Base-by-base conservation (phyloP, 768 basidiomycete genomes). In the Psilocybe cyanescens region DNA sequence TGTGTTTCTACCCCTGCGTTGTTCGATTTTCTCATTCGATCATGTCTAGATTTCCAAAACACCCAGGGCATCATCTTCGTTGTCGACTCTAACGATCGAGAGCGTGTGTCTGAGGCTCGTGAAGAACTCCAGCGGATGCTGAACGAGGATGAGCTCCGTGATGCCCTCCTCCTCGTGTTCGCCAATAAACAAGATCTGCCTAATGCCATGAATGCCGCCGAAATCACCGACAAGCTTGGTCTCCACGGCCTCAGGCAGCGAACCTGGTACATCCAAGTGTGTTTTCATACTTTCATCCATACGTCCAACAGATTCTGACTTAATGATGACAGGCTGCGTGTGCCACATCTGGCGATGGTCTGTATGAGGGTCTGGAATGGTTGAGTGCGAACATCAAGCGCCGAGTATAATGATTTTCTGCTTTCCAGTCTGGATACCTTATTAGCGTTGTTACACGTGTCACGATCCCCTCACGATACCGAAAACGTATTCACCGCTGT, bases 181-280 rank as follows among this genome's bases (percentile, higher is more conserved):
- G 97, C 97, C 77, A 99, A 99, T 89, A 99, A 99, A 83, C 97
- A 99, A 81, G 97, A 99, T 88, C 81, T 99, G 73, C 97, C 97
- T 67, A 99, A 99, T 75, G 97, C 97, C 67, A 98, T 98, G 96
- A 97, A 95, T 74, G 97, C 97, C 45, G 92, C 96, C 65, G 97
- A 99, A 79, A 97, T 99, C 72, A 99, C 97, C 61, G 97, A 99
- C 81, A 99, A 99, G 79, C 94, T 99, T 70, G 97, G 97, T 64
- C 91, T 99, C 55, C 97, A 99, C 74, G 93, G 94, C 55, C 89
- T 99, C 70, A 90, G 95, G 75, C 93, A 98, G 83, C 84, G 97
- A 80, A 94, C 92, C 64, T 99, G 97, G 97, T 97, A 94, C 77
- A 97, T 98, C 68, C 93, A 95, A 87, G 93, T 91, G 60, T 67